Percentiles rank a stretch among this genome's conserved stretches.
Evolutionary conservation across 305 asterid genomes (phyloP).

Genomic region (Fraxinus platypoda): DNA sequence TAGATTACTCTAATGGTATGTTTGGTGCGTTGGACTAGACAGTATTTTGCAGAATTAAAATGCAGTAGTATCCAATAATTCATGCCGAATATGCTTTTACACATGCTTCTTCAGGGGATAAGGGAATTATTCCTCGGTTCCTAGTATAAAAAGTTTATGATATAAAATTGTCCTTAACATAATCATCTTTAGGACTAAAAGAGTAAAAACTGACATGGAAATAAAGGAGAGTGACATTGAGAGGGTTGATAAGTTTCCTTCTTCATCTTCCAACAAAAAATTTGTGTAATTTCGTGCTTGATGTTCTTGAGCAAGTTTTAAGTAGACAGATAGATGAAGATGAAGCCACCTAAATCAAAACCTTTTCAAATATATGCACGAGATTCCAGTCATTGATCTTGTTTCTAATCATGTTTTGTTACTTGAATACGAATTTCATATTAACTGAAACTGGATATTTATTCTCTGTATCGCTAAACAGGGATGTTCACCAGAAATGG

Average conservation of each 20-base stretch:
- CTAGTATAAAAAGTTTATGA: background rate
- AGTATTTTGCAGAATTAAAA: background rate
- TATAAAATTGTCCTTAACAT: background rate
- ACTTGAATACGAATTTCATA: background rate
- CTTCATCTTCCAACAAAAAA: background rate
- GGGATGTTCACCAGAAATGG: slow-evolving; percentile 99
- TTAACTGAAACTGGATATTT: slow-evolving; percentile 14
- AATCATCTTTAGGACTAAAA: background rate
- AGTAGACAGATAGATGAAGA: background rate
- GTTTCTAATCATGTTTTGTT: background rate
- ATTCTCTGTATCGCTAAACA: slow-evolving; percentile 38
- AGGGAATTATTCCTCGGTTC: background rate
- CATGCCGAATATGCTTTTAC: background rate
- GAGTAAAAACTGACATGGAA: background rate
- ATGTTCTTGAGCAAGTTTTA: background rate
- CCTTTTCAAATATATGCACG: background rate
- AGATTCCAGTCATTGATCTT: background rate
- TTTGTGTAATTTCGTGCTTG: background rate
- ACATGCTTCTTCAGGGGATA: background rate
- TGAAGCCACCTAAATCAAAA: background rate
- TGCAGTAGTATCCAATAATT: background rate
- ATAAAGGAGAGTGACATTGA: background rate
- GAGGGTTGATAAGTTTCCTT: background rate
- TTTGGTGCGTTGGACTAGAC: background rate
- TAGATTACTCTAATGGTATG: background rate